These are phyloP conservation scores for Candida vaughaniae DNA, from an alignment of 805 yeast genomes.

Conservation along the genomic window DNA sequence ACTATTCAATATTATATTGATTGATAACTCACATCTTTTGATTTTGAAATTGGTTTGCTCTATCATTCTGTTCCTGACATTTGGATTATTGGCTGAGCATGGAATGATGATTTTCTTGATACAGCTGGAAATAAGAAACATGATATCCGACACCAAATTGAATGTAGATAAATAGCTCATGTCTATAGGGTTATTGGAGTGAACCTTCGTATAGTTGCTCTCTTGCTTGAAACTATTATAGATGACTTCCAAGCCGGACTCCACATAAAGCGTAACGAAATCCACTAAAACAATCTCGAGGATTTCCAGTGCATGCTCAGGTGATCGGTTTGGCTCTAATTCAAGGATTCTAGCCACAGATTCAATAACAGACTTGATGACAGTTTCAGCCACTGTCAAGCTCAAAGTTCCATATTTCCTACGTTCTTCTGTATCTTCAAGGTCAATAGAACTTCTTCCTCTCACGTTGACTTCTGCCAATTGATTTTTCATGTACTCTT, in stretches of 20 bases:
- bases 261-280: slow-evolving; percentile 72
- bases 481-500: slow-evolving; percentile 54
- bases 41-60: slow-evolving; percentile 61
- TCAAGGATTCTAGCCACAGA: slow-evolving; percentile 76
- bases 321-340: slow-evolving; percentile 59
- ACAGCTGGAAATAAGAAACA: slow-evolving; percentile 66
- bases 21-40: slow-evolving; percentile 59
- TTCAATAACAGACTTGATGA: slow-evolving; percentile 72
- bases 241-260: slow-evolving; percentile 70
- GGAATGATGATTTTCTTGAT: slow-evolving; percentile 77
- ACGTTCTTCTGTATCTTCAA: slow-evolving; percentile 19
- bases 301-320: slow-evolving; percentile 62
- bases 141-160: slow-evolving; percentile 54
- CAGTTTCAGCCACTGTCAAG: slow-evolving; percentile 54
- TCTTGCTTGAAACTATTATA: slow-evolving; percentile 46
- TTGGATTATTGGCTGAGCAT: slow-evolving; percentile 59
- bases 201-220: slow-evolving; percentile 19
- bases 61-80: slow-evolving; percentile 56
- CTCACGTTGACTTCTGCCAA: slow-evolving; percentile 31
- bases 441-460: slow-evolving; percentile 10
- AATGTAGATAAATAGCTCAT: slow-evolving; percentile 51
- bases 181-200: slow-evolving; percentile 30
- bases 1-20: slow-evolving; percentile 63
- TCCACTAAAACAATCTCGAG: slow-evolving; percentile 66
- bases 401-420: slow-evolving; percentile 26